Conservation (phyloP, 345 rosid genomes). For the Salix udensis region DNA sequence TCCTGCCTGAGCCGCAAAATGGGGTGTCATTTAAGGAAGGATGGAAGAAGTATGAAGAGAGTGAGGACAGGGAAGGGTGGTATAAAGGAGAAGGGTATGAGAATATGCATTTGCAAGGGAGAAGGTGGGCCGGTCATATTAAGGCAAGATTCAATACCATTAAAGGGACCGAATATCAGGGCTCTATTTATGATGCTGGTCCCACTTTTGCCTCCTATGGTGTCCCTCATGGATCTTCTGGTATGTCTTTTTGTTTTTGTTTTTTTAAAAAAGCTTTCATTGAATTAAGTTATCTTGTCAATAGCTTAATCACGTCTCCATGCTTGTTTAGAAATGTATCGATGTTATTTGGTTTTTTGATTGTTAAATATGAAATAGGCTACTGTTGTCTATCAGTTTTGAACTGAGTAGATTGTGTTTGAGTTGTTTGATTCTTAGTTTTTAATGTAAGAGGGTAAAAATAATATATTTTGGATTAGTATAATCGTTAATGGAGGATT, state of each 20-base stretch:
- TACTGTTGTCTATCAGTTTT: neutral
- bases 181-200: conserved; percentile 72
- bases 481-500: neutral
- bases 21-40: conserved; percentile 49
- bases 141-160: conserved; percentile 36
- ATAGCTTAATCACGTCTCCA: neutral
- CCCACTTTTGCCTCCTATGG: conserved; percentile 74
- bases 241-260: conserved; percentile 28
- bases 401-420: neutral
- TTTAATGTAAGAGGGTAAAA: neutral
- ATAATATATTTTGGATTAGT: neutral
- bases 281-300: neutral
- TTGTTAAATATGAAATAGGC: neutral
- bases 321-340: neutral
- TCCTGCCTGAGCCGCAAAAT: conserved; percentile 44
- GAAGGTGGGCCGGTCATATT: conserved; percentile 72
- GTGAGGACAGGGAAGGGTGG: conserved; percentile 80
- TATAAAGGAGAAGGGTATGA: conserved; percentile 58
- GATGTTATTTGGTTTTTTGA: neutral
- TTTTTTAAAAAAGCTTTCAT: neutral
- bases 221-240: conserved; percentile 81
- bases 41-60: conserved; percentile 53
- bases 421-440: neutral
- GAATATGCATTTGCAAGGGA: conserved; percentile 66
- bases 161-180: conserved; percentile 48